phyloP scores from a whole-genome alignment of 306 rosid species.

The Chamaecrista fasciculata region DNA sequence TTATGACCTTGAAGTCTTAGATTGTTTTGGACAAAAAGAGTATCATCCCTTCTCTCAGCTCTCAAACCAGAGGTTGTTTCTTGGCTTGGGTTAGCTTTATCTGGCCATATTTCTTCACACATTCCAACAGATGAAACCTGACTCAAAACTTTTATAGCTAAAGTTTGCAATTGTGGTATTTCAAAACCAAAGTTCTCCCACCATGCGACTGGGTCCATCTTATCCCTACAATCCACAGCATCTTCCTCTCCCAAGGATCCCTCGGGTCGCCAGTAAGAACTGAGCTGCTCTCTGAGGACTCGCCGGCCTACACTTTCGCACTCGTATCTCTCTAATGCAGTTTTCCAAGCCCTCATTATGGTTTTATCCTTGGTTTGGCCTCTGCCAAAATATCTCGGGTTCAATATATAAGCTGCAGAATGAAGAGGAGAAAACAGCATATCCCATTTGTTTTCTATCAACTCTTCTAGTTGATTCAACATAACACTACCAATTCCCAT shows the following conservation, averaged over 20 bases:
- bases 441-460: constrained; percentile 55
- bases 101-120: constrained; percentile 50
- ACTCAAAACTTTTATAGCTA: constrained; percentile 55
- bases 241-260: constrained; percentile 55
- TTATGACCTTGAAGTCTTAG: constrained; percentile 46
- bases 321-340: constrained; percentile 48
- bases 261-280: constrained; percentile 49
- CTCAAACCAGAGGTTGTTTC: constrained; percentile 33
- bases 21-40: constrained; percentile 51
- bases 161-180: constrained; percentile 45
- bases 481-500: constrained; percentile 33
- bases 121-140: constrained; percentile 52
- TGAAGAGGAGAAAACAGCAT: constrained; percentile 58
- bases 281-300: constrained; percentile 57
- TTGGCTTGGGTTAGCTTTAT: constrained; percentile 29
- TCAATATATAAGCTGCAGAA: constrained; percentile 54
- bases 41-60: constrained; percentile 42
- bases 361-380: constrained; percentile 54
- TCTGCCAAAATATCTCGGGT: constrained; percentile 50
- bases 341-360: constrained; percentile 63
- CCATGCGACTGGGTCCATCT: constrained; percentile 56
- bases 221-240: constrained; percentile 43
- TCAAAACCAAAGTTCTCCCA: constrained; percentile 65
- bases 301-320: constrained; percentile 36
- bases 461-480: constrained; percentile 46